Base-by-base conservation (phyloP, 805 yeast genomes). In the Kluyveromyces aestuarii region DNA sequence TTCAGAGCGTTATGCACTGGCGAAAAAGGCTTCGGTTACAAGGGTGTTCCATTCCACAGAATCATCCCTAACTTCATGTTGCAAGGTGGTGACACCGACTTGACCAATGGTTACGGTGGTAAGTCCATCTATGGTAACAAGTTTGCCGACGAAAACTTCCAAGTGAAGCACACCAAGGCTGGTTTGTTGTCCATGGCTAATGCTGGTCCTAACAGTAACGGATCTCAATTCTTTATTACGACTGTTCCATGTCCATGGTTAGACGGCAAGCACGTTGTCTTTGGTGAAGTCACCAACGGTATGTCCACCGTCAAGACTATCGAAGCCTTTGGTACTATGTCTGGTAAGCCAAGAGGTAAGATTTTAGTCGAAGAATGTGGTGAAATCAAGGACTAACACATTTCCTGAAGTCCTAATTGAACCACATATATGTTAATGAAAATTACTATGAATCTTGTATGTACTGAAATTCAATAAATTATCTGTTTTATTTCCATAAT, bases 51-150 rank as follows among this genome's bases (percentile, higher is more conserved):
- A 57, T 88, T 89, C 88, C 96, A 88, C 82, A 83, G 96, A 76
- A 87, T 88, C 57, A 87, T 88, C 61, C 96, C 96, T 57, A 82
- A 85, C 70, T 90, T 90, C 77, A 90, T 90, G 98, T 76, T 91
- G 68, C 98, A 90, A 78, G 97, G 90, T 68, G 91, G 91, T 75
- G 93, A 85, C 72, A 82, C 85, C 73, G 84, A 88, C 66, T 71
- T 75, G 72, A 84, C 87, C 70, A 82, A 86, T 69, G 97, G 98
- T 59, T 81, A 85, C 60, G 98, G 98, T 68, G 98, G 98, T 68
- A 82, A 81, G 70, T 83, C 89, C 44, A 84, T 84, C 70, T 84
- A 84, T 69, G 93, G 91, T 60, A 72, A 72, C 57, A 80, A 78
- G 55, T 79, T 80, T 58, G 72, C 75, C 37, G 74, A 71, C 47